Evolutionary conservation across 306 rosid species (phyloP).

Genomic region (Sechiopsis laciniata): DNA sequence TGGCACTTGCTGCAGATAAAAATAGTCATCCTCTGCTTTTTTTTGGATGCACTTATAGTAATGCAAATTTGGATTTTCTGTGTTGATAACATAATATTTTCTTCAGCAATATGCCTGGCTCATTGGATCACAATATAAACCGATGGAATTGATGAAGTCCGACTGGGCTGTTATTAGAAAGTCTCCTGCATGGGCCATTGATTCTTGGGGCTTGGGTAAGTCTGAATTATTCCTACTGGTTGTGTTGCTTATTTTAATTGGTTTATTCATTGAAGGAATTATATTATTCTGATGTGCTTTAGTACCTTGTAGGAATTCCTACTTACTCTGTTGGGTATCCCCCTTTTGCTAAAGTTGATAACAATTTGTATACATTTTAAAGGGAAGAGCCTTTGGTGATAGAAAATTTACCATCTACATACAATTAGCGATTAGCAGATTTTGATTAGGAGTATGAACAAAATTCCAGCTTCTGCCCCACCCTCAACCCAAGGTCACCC

Average conservation of each 20-base stretch:
- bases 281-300: neutral
- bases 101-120: constrained; percentile 97
- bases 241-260: neutral
- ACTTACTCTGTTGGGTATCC: neutral
- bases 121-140: constrained; percentile 84
- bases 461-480: neutral
- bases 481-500: neutral
- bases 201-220: constrained; percentile 99
- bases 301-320: constrained; percentile 8
- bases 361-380: neutral
- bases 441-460: neutral
- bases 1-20: neutral
- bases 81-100: constrained; percentile 23
- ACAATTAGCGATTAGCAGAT: neutral
- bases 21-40: neutral
- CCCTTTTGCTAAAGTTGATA: neutral
- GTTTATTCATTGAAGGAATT: constrained; percentile 6
- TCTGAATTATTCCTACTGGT: constrained; percentile 18
- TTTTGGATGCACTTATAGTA: neutral
- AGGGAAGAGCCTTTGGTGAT: neutral
- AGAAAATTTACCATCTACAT: neutral
- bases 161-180: constrained; percentile 83
- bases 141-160: constrained; percentile 79
- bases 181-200: constrained; percentile 93
- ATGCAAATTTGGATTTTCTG: neutral